These are phyloP conservation scores for Lagenidium sp. DNA, from an alignment of 352 stramenopile species.

Conservation along the genomic window DNA sequence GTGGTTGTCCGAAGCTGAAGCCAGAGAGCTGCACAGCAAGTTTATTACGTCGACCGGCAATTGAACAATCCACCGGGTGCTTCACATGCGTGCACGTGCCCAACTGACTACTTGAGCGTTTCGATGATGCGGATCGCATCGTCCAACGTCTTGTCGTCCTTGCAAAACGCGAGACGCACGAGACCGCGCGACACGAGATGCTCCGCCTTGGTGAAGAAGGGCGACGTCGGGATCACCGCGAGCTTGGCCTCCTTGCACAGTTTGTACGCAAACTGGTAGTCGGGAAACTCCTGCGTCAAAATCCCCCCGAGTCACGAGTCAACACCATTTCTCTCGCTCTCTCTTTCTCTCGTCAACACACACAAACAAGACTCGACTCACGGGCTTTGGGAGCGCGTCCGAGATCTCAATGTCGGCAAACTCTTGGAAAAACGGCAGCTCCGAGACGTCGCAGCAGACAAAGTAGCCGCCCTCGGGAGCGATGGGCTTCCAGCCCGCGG, in stretches of 20 bases:
- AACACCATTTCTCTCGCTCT: too few relatives aligned
- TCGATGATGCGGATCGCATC: constrained; percentile 76
- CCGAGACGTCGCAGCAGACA: constrained; percentile 81
- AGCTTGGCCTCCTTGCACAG: constrained; percentile 88
- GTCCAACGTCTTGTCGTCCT: constrained; percentile 91
- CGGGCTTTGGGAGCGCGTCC: constrained; percentile 40
- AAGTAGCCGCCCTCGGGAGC: constrained; percentile 95
- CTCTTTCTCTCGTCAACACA: constrained; percentile 1
- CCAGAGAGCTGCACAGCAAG: constrained; percentile 9
- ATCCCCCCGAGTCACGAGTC: too few relatives aligned
- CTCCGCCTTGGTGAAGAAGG: constrained; percentile 88
- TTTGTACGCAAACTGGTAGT: constrained; percentile 87
- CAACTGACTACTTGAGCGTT: constrained; percentile 1
- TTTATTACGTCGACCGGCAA: too few relatives aligned
- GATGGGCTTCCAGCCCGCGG: constrained; percentile 84
- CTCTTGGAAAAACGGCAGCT: constrained; percentile 62
- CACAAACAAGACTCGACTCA: constrained; percentile 11
- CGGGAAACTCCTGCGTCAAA: constrained; percentile 70
- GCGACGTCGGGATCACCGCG: constrained; percentile 90
- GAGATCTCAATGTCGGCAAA: constrained; percentile 48
- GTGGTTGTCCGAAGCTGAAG: constrained; percentile 54
- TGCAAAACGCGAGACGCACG: constrained; percentile 95
- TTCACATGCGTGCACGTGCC: constrained; percentile 14
- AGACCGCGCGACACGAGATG: constrained; percentile 67
- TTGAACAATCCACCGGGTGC: constrained; percentile 35